Evolutionary conservation across 2,329 filamentous ascomycete genomes (phyloP), one percentile per base, ranked within the genome.

Genomic region (Anthostomella pinea): DNA sequence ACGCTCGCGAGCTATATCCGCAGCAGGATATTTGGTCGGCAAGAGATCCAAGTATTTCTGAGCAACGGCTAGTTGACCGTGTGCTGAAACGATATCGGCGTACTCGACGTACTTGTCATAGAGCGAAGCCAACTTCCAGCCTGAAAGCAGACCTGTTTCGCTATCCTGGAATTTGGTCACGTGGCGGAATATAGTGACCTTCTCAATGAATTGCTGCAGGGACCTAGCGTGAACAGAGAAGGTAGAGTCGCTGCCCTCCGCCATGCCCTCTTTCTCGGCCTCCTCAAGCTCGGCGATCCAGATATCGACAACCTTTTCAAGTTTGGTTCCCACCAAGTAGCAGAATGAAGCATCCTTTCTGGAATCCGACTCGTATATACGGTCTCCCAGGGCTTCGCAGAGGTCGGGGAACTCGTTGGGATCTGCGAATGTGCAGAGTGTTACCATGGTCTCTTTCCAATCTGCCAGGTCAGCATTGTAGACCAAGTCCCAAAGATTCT

Each of bases 71-170:
- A 98, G 70, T 53, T 94, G 87, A 9, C 94, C 93, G 57, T 96
- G 87, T 6, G 87, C 81, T 30, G 93, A 89, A 39, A 94, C 81
- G 49, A 98, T 90, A 59, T 98, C 91, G 10, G 93, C 91, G 61
- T 97, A 98, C 66, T 98, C 93, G 18, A 86, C 83, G 59, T 98
- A 98, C n/a, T 95, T 95, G 60, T 89, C 83, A 63, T 98, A 98
- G 35, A 98, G 70, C 3, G 83, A 74, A 23, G 81, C 77, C 41
- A 98, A 79, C 67, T 95, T 96, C 91, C 91, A 98, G 52, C 83
- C 87, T 1, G 82, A 81, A 8, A 77, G 72, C 51, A 87, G 77
- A 30, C 68, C 67, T 46, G 79, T 78, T 57, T 96, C 89, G 7
- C 68, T 65, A 59, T 98, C 93, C 53, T 85, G 70, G 69, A 96